These are phyloP conservation scores for Senecio squalidus DNA, from an alignment of 140 eudicot genomes.

Conservation along the genomic window DNA sequence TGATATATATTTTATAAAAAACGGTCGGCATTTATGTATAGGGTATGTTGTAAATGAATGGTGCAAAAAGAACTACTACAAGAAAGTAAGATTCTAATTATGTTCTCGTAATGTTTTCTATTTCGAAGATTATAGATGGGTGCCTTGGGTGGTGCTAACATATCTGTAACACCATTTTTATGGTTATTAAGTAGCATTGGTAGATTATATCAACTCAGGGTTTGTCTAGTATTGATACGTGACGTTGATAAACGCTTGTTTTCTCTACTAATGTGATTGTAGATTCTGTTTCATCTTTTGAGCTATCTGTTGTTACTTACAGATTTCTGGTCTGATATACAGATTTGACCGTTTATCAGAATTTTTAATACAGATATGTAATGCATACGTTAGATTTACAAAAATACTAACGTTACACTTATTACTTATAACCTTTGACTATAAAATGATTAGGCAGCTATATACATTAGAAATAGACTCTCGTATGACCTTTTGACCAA, in stretches of 20 bases:
- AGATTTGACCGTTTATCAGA: neutral
- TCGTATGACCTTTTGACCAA: too few species aligned
- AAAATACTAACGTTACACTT: too few species aligned
- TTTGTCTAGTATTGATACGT: neutral
- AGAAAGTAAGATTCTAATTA: constrained; percentile 10
- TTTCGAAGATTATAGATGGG: constrained; percentile 6
- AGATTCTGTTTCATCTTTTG: neutral
- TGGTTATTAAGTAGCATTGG: constrained; percentile 16
- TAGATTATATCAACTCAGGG: neutral
- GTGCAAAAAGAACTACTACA: constrained; percentile 9
- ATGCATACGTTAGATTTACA: too few species aligned
- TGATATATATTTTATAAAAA: constrained; percentile 18
- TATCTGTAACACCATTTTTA: constrained; percentile 16
- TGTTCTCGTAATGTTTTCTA: neutral
- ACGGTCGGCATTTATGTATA: constrained; percentile 24
- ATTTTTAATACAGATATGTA: too few species aligned
- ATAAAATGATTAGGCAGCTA: too few species aligned
- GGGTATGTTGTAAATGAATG: constrained; percentile 37
- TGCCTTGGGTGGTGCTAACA: constrained; percentile 24
- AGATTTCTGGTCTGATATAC: neutral
- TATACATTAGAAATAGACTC: too few species aligned
- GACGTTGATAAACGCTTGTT: neutral
- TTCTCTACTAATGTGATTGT: constrained; percentile 7
- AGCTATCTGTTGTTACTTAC: neutral
- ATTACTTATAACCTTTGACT: too few species aligned